Percentiles rank a stretch among this genome's conserved stretches.
Evolutionary conservation across 1,284 basidiomycete genomes (phyloP).

Genomic region (Rhodotorula sp.): DNA sequence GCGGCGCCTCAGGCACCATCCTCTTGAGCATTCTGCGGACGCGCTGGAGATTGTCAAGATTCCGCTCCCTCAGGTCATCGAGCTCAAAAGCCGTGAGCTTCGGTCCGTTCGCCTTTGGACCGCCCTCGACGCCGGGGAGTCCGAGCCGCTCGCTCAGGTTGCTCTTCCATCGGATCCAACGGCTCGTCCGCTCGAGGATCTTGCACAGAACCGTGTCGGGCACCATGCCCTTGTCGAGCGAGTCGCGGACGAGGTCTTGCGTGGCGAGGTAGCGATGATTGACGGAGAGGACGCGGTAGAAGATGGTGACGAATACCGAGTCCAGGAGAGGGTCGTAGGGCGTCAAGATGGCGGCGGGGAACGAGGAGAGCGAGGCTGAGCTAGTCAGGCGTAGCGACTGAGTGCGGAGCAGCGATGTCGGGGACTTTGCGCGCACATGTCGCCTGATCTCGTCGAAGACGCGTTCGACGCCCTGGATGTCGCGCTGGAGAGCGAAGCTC

Average conservation of each 20-base stretch:
- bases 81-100: neutral
- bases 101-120: neutral
- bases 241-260: slow-evolving; percentile 11
- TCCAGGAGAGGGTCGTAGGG: slow-evolving; percentile 33
- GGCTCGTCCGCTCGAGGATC: slow-evolving; percentile 8
- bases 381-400: slow-evolving; percentile 1
- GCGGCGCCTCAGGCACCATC: too few relatives aligned
- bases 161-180: slow-evolving; percentile 19
- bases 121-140: too few relatives aligned
- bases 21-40: too few relatives aligned
- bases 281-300: slow-evolving; percentile 26
- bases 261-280: slow-evolving; percentile 4
- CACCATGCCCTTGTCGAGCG: slow-evolving; percentile 20
- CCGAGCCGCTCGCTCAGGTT: slow-evolving; percentile 5
- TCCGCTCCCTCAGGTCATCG: too few relatives aligned
- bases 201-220: slow-evolving; percentile 23
- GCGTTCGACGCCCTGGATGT: slow-evolving; percentile 16
- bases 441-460: slow-evolving; percentile 20
- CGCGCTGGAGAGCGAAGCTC: slow-evolving; percentile 10
- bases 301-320: slow-evolving; percentile 32
- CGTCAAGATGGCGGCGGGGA: slow-evolving; percentile 3
- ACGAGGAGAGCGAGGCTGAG: neutral
- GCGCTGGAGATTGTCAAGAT: too few relatives aligned
- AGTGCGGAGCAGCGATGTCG: slow-evolving; percentile 11
- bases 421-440: neutral